phyloP scores from a whole-genome alignment of 805 yeast species.

The Zygotorulaspora florentina region DNA sequence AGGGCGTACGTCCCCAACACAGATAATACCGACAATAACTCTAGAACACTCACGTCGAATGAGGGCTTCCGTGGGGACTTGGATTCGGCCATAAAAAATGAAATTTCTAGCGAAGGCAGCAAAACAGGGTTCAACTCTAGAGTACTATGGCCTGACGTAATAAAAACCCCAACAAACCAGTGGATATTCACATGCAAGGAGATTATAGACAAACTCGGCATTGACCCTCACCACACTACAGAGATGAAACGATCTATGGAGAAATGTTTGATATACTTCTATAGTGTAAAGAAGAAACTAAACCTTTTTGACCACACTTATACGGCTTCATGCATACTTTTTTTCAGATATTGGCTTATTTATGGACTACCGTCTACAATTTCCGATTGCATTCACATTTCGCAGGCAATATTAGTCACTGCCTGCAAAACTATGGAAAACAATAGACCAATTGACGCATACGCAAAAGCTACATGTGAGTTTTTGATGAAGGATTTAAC shows the following conservation, averaged over 20 bases:
- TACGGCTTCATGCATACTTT: conserved; percentile 34
- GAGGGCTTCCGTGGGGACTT: not conserved
- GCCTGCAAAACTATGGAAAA: conserved; percentile 37
- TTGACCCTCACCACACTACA: conserved; percentile 17
- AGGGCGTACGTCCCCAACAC: not conserved
- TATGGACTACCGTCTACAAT: conserved; percentile 30
- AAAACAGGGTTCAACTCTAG: conserved; percentile 26
- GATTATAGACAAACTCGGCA: conserved; percentile 30
- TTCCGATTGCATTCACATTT: conserved; percentile 30
- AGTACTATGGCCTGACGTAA: conserved; percentile 35
- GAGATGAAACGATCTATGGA: conserved; percentile 34
- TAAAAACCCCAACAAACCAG: conserved; percentile 29
- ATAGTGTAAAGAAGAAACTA: conserved; percentile 33
- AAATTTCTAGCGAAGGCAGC: not conserved
- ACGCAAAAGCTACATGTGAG: conserved; percentile 33
- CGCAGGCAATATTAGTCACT: conserved; percentile 35
- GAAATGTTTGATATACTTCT: conserved; percentile 34
- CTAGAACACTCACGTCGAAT: not conserved
- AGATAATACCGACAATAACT: not conserved
- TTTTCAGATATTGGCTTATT: conserved; percentile 35
- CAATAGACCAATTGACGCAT: conserved; percentile 35
- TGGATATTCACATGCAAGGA: conserved; percentile 32
- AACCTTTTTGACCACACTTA: conserved; percentile 36
- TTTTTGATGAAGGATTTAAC: conserved; percentile 24
- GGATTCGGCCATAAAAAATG: not conserved